Evolutionary conservation across 352 stramenopile species (phyloP), one percentile per base, ranked within the genome.

Genomic region (Phytophthora fragariaefolia): DNA sequence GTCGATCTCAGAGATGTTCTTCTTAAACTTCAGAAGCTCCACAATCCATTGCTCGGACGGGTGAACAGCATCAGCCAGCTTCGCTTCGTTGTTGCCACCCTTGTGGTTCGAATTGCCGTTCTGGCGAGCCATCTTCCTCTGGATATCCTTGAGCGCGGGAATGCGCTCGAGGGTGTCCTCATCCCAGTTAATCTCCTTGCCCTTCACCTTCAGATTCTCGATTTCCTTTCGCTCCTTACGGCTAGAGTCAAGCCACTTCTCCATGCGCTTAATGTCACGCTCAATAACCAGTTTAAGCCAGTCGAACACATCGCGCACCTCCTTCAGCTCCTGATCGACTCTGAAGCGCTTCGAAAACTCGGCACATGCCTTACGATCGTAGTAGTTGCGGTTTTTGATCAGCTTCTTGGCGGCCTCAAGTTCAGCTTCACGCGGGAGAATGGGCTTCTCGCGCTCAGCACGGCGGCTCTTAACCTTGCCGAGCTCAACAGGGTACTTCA

Each of bases 361-460:
- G 9, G 69, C 72, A 60, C 87, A 96, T 20, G 87, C 85, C 66
- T 90, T 90, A 20, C 80, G 79, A 68, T 96, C 87, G 78, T 96
- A 96, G 82, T 94, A 96, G 77, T 96, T 96, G 62, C 87, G 87
- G 49, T 85, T 84, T 73, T 96, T 94, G 61, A 96, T 85, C 17
- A 96, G 68, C 49, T 77, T 80, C 68, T 92, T 92, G 32, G 83
- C 85, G 8, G 74, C 72, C 38, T 96, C 87, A 17, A 96, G 72
- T 68, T 96, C 87, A 2, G 84, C 74, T 20, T 94, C 85, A 54
- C 85, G 84, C 17, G 85, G 82, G 42, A 78, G 48, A 52, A 87
- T 81, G 1, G 85, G 83, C 51, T 85, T 84, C 62, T 92, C 85
- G 40, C 87, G 87, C 43, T 91, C 84, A 32, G 78, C 87, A 51